A percentile compares a stretch with the other conserved stretches of the same genome.
These are phyloP conservation scores for Xylariaceae sp. DNA, from an alignment of 2,329 filamentous ascomycete species.

Conservation along the genomic window DNA sequence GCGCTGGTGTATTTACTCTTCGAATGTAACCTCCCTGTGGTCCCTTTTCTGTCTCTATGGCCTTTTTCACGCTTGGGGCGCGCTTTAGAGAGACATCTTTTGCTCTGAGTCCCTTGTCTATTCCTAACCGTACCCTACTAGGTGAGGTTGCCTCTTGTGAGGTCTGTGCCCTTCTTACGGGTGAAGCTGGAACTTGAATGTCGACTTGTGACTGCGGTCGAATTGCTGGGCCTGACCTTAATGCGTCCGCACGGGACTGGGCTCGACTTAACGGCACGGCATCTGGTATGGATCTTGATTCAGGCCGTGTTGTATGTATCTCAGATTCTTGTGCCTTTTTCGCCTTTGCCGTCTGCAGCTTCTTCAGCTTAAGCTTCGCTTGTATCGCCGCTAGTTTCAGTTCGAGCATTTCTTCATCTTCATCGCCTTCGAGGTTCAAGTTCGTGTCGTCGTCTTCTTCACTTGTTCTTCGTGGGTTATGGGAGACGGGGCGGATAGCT, in stretches of 20 bases:
- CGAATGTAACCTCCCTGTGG: conserved; percentile 51
- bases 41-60: conserved; percentile 39
- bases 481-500: conserved; percentile 36
- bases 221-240: conserved; percentile 25
- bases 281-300: conserved; percentile 30
- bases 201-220: conserved; percentile 43
- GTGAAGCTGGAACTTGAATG: conserved; percentile 77
- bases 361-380: conserved; percentile 85
- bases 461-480: conserved; percentile 20
- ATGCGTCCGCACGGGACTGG: conserved; percentile 29
- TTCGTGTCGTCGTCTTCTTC: conserved; percentile 43
- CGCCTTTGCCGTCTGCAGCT: conserved; percentile 72
- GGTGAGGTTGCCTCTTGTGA: conserved; percentile 72
- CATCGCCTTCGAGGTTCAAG: conserved; percentile 53
- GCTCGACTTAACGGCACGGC: conserved; percentile 28
- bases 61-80: conserved; percentile 59
- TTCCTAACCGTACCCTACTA: conserved; percentile 79
- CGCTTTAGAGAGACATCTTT: conserved; percentile 85
- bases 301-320: conserved; percentile 15
- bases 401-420: conserved; percentile 83
- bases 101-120: conserved; percentile 85
- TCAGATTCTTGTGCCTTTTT: conserved; percentile 36
- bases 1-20: conserved; percentile 50
- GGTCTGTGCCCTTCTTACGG: conserved; percentile 67
- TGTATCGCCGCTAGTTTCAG: conserved; percentile 89